Base-by-base conservation (phyloP, 208 protist genomes). In the Trypanosoma caninum region DNA sequence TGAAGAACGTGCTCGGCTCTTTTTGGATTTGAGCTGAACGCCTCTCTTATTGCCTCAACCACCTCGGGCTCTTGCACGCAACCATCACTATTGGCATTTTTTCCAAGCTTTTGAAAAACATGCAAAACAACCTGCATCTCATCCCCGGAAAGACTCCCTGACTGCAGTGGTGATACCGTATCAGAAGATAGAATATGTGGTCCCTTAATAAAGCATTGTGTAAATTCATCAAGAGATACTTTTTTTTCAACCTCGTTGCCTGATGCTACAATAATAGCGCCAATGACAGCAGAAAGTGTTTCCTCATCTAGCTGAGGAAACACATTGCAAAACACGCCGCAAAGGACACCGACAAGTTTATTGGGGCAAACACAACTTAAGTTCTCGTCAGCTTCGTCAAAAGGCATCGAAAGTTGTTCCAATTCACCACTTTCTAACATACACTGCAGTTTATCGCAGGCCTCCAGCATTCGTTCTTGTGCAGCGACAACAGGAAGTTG, bases 241-340 rank as follows among this genome's bases (percentile, higher is more conserved):
- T 71, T 76, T 20, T 60, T 73, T 10, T 59, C 50, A 25, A 48
- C 55, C 51, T 71, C 59, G 38, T 69, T 83, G 35, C 76, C 82
- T 1, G 79, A 78, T 14, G 78, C 77, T 0, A 76, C 62, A 13
- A 87, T 75, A 48, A 85, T 69, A 35, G 87, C 80, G 33, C 74
- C 80, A 72, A 93, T 89, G 11, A 93, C 70, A 25, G 71, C 48
- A 27, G 52, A 60, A 44, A 88, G 56, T 42, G 67, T 84, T 22
- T 81, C 73, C 13, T 93, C 78, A 45, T 84, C 80, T 61, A 79
- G 79, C 10, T 69, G 61, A 18, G 86, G 80, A 57, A 93, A 93
- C 16, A 59, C 63, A 42, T 82, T 71, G 18, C 65, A 55, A 69
- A 90, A 93, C 13, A 93, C 63, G 25, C 69, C 27, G 28, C 53